Evolutionary conservation across 257 asterid species (phyloP).

Genomic region (Prunella vulgaris): DNA sequence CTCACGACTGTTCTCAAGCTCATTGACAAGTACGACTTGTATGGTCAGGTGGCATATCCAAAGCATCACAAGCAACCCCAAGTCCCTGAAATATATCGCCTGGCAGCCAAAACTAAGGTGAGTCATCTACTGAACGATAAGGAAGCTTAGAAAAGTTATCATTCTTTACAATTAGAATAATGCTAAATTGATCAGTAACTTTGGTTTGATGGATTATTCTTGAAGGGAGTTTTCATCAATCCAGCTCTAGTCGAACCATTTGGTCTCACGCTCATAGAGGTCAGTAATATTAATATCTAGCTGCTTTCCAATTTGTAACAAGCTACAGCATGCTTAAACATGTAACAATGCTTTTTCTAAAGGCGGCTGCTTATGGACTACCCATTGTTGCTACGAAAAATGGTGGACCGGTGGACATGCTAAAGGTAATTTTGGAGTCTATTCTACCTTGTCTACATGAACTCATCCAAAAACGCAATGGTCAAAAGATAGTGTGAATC

Average conservation of each 20-base stretch:
- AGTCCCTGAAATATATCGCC: constrained; percentile 61
- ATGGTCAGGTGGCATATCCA: constrained; percentile 62
- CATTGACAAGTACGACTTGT: constrained; percentile 55
- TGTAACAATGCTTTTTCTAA: constrained; percentile 19
- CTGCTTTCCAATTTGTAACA: neutral
- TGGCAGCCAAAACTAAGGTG: constrained; percentile 70
- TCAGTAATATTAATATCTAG: constrained; percentile 15
- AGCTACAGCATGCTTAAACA: too few relatives aligned
- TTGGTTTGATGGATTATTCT: constrained; percentile 22
- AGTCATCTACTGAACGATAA: constrained; percentile 2
- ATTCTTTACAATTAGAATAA: neutral
- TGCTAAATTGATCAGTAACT: constrained; percentile 20
- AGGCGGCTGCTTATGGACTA: constrained; percentile 75
- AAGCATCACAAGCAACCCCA: constrained; percentile 64
- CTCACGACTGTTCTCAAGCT: constrained; percentile 55
- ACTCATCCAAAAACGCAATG: constrained; percentile 1
- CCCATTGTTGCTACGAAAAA: constrained; percentile 67
- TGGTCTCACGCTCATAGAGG: constrained; percentile 75
- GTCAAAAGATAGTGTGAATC: neutral
- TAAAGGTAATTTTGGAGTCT: constrained; percentile 39
- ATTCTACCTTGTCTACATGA: neutral
- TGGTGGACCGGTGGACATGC: constrained; percentile 68
- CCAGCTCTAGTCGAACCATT: constrained; percentile 75
- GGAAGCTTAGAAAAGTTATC: neutral
- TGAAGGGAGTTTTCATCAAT: constrained; percentile 70